These are phyloP conservation scores for Mycena sanguinolenta DNA, from an alignment of 768 basidiomycete species.

Conservation along the genomic window DNA sequence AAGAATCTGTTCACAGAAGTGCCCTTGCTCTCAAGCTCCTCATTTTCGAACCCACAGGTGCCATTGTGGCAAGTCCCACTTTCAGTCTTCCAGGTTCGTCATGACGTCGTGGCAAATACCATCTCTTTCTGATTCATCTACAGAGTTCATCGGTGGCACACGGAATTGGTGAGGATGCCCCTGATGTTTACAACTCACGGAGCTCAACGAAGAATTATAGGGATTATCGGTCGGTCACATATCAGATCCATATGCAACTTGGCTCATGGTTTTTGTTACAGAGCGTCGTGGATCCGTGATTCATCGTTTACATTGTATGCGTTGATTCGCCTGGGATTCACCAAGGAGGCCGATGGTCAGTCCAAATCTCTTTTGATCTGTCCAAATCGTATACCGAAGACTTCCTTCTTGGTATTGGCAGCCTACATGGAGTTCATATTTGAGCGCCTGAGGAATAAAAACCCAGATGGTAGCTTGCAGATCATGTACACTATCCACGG, in stretches of 20 bases:
- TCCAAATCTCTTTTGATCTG: constrained; percentile 8
- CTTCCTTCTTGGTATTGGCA: constrained; percentile 38
- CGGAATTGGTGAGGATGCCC: constrained; percentile 78
- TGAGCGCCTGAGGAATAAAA: constrained; percentile 83
- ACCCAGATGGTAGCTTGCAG: constrained; percentile 91
- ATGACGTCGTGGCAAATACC: background rate
- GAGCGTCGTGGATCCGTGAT: constrained; percentile 94
- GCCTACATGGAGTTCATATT: constrained; percentile 95
- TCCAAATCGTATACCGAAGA: background rate
- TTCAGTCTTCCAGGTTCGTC: constrained; percentile 87
- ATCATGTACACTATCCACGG: constrained; percentile 99
- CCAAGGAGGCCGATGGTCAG: constrained; percentile 90
- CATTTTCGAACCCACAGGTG: constrained; percentile 94
- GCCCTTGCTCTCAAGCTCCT: constrained; percentile 94
- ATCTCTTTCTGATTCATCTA: background rate
- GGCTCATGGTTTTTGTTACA: constrained; percentile 38
- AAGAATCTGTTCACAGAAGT: constrained; percentile 93
- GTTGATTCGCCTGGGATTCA: constrained; percentile 93
- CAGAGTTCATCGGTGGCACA: constrained; percentile 74
- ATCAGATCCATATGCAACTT: background rate
- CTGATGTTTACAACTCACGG: background rate
- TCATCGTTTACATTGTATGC: constrained; percentile 97
- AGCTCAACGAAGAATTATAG: constrained; percentile 43
- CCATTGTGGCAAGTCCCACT: constrained; percentile 94
- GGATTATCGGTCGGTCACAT: constrained; percentile 70